Base-by-base conservation (phyloP, 805 yeast genomes). In the Schwanniomyces sp. region DNA sequence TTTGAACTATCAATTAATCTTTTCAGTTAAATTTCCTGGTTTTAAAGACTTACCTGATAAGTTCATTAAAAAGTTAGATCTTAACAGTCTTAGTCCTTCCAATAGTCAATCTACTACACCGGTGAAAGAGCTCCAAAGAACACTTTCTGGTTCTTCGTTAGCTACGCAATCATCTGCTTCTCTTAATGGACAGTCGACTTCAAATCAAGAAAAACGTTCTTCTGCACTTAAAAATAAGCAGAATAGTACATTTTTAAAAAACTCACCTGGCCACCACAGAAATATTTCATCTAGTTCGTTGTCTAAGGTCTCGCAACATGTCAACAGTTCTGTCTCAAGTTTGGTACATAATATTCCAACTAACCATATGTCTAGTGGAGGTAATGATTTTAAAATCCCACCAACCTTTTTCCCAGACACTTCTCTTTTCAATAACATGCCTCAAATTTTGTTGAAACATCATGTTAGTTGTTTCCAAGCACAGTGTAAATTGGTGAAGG, bases 41-140 rank as follows among this genome's bases (percentile, higher is more conserved):
- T 80, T 61, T 64, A 80, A 51, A 61, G 80, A 56, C 70, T 71
- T 69, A 41, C 70, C 71, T 5, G 49, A 50, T 43, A 53, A 50
- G 36, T 39, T 50, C n/a, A 21, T 24, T 7, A 43, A 24, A n/a
- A 7, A 27, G 6, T 18, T 43, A 21, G 51, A 48, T 11, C 21
- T 32, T 14, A 21, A 32, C 18, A 43, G 29, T 7, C 18, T 34
- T 7, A 40, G 44, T 36, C 43, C 48, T n/a, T 16, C 21, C 8
- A 40, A 24, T 24, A 44, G 46, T 29, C 48, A 40, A 21, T 25
- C 44, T 2, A 40, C 39, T 9, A 48, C 52, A 12, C 54, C 56
- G 2, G 51, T 25, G 71, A 72, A 51, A 37, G 54, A 51, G 40
- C 44, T 51, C 34, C 49, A 46, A 18, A 45, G 47, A 21, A 37